Conservation (phyloP, 148 eudicot genomes). For the Vaccinium vitisidaea region DNA sequence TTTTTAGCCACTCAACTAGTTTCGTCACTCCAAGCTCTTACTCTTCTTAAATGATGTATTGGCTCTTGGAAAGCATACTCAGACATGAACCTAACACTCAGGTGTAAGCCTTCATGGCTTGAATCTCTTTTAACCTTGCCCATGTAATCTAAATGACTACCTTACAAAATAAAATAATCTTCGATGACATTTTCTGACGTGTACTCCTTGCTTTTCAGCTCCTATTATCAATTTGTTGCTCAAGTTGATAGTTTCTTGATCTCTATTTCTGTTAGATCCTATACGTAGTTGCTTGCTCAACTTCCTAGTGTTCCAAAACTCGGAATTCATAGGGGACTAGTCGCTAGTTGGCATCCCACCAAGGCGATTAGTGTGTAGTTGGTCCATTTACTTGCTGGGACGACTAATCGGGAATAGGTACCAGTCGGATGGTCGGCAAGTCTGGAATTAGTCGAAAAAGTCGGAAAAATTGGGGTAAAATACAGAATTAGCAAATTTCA, state of each 20-base stretch:
- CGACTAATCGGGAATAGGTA: too few species aligned
- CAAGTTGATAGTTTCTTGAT: not conserved
- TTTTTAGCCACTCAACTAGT: not conserved
- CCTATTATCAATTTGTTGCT: not conserved
- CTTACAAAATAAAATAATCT: not conserved
- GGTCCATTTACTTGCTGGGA: too few species aligned
- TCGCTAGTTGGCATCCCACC: too few species aligned
- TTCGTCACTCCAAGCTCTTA: not conserved
- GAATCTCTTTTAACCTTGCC: not conserved
- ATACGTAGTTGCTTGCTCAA: not conserved
- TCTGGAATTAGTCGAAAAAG: too few species aligned
- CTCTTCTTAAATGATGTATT: not conserved
- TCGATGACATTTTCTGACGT: not conserved
- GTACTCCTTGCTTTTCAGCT: not conserved
- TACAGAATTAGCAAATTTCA: too few species aligned
- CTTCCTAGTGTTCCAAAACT: too few species aligned
- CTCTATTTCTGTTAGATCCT: not conserved
- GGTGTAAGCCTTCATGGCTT: not conserved
- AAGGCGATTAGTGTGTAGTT: too few species aligned
- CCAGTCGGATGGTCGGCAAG: too few species aligned
- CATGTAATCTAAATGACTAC: not conserved
- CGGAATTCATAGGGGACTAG: too few species aligned
- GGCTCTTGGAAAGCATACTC: not conserved
- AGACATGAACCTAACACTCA: not conserved
- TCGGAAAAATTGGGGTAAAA: too few species aligned